Base-by-base conservation (phyloP, 768 basidiomycete genomes). In the Inosperma sp. region DNA sequence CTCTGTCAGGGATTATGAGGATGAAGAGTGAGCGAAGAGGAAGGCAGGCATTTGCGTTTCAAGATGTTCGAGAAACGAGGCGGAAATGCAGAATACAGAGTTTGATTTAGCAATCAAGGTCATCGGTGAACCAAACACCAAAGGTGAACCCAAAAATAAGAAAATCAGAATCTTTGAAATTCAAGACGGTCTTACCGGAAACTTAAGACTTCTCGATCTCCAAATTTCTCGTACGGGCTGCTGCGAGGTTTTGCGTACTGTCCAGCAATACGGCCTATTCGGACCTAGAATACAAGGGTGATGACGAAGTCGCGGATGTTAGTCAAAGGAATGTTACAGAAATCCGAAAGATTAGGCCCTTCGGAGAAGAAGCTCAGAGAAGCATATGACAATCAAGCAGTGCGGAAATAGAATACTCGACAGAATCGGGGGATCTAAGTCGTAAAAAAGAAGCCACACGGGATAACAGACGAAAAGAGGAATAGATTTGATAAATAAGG, bases 241-340 rank as follows among this genome's bases (percentile, higher is more conserved):
- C 87, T 90, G 49, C 95, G 78, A 2, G 95, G 96, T 65, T 95
- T 96, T 13, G 94, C 93, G 58, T 95, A 96, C 65, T 96, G 94
- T 0, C 95, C 95, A 1, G 94, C 96, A 55, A 98, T 97, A 9
- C 96, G 81, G 5, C 90, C 90, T 45, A 93, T 82, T 27, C 89
- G 83, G 44, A 88, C 77, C 86, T 88, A 52, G 4, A 36, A 37
- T 12, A 31, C 27, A 31, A 31, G 19, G 43, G 30, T 9, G 23
- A 47, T 14, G 31, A 48, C 2, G 34, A 36, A 48, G 34, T 26
- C 14, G 8, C 46, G 46, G 46, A 48, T 48, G 34, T 48, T 35
- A 48, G 46, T 48, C 46, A 48, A 26, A n/a, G 17, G 12, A 21
- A 23, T 3, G 13, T 22, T 23, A 40, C 21, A 40, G 46, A 27